A percentile compares a stretch with the other conserved stretches of the same genome.
phyloP scores from a whole-genome alignment of 805 yeast species.

The Cyberlindnera japonica region DNA sequence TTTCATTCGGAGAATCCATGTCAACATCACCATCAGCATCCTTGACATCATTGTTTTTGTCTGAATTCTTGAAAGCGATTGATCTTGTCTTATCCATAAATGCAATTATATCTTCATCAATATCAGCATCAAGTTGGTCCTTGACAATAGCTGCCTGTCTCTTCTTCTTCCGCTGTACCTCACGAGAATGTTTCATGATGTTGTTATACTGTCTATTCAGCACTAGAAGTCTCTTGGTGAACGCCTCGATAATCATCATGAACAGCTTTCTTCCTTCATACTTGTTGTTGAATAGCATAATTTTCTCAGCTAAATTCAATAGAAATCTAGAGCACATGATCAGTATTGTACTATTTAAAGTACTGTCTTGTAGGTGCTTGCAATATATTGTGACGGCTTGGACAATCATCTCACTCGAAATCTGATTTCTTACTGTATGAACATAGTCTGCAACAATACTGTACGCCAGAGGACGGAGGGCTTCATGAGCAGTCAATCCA shows the following conservation, averaged over 20 bases:
- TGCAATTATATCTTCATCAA: conserved; percentile 34
- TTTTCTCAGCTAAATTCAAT: conserved; percentile 82
- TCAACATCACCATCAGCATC: conserved; percentile 31
- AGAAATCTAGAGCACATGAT: conserved; percentile 93
- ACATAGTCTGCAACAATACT: conserved; percentile 94
- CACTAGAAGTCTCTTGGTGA: conserved; percentile 74
- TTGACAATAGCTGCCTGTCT: conserved; percentile 25
- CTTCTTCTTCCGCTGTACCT: conserved; percentile 42
- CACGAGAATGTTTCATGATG: conserved; percentile 58
- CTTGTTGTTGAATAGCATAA: conserved; percentile 76
- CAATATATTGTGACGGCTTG: conserved; percentile 82
- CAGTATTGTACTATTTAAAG: conserved; percentile 85
- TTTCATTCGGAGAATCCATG: conserved; percentile 16
- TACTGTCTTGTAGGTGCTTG: conserved; percentile 70
- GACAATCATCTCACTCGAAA: conserved; percentile 81
- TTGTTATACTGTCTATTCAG: conserved; percentile 69
- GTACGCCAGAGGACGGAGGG: conserved; percentile 88
- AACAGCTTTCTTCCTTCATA: conserved; percentile 73
- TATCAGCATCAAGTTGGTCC: conserved; percentile 21
- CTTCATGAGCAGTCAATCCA: conserved; percentile 87
- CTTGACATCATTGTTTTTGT: conserved; percentile 5
- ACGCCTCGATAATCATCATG: conserved; percentile 83
- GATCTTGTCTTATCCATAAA: conserved; percentile 27
- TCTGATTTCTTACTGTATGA: conserved; percentile 82
- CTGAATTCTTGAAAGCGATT: conserved; percentile 10